phyloP scores from a whole-genome alignment of 2,329 filamentous ascomycete genomes.

The Hypoxylon rubiginosum region DNA sequence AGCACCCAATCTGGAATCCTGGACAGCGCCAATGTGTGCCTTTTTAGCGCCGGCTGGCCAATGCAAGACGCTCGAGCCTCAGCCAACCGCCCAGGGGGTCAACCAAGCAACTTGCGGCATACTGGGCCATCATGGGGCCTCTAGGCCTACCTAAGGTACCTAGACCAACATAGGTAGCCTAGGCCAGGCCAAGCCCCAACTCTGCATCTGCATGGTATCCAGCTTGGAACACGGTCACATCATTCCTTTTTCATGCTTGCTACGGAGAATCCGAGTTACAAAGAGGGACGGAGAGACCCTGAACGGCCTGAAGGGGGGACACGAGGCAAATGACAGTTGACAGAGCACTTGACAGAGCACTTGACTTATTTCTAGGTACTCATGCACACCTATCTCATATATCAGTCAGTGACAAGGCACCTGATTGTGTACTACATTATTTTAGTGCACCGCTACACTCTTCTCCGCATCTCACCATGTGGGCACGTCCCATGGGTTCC shows the following conservation, averaged over 20 bases:
- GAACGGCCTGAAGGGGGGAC: neutral
- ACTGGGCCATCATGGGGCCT: slow-evolving; percentile 2
- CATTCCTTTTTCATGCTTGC: slow-evolving; percentile 23
- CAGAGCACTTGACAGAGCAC: too few relatives aligned
- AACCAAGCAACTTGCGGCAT: slow-evolving; percentile 25
- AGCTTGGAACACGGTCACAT: slow-evolving; percentile 32
- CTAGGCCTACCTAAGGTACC: too few relatives aligned
- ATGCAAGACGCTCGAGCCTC: slow-evolving; percentile 38
- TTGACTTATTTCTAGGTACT: neutral
- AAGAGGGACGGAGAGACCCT: neutral
- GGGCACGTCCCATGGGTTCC: slow-evolving; percentile 25
- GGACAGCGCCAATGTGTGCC: slow-evolving; percentile 29
- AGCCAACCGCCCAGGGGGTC: slow-evolving; percentile 7
- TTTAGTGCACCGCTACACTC: slow-evolving; percentile 16
- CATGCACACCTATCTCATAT: neutral
- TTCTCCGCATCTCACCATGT: slow-evolving; percentile 21
- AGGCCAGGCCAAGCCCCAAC: slow-evolving; percentile 11
- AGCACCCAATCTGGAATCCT: slow-evolving; percentile 34
- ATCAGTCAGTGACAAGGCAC: neutral
- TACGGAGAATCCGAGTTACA: slow-evolving; percentile 10
- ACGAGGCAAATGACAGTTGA: neutral
- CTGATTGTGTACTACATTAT: slow-evolving; percentile 5
- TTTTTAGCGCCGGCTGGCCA: slow-evolving; percentile 33
- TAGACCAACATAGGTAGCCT: neutral
- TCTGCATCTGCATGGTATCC: slow-evolving; percentile 26